Conservation (phyloP, 192 early-diverging fungal species). For the Physocladia obscura region DNA sequence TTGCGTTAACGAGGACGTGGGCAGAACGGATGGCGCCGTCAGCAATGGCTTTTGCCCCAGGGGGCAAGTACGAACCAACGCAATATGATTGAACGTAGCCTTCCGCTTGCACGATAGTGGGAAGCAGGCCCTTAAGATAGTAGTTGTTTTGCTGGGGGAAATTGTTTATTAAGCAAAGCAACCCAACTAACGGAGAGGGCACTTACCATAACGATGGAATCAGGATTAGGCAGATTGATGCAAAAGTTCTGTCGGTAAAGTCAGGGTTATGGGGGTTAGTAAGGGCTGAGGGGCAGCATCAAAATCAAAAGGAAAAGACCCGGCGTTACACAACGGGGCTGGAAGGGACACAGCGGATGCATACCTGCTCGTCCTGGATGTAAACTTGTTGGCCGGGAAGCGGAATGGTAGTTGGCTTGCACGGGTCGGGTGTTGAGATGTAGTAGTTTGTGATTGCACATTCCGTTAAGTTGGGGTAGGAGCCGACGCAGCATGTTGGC, state of each 20-base stretch:
- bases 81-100: conserved; percentile 35
- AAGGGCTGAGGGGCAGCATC: background rate
- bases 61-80: conserved; percentile 29
- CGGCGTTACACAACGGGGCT: background rate
- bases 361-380: conserved; percentile 1
- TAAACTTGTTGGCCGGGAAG: conserved; percentile 1
- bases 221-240: conserved; percentile 39
- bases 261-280: background rate
- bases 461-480: background rate
- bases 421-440: background rate
- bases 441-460: background rate
- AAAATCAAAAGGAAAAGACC: background rate
- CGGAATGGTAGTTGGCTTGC: background rate
- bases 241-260: conserved; percentile 31
- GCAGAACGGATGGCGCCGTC: conserved; percentile 26
- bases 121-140: conserved; percentile 20
- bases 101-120: conserved; percentile 38
- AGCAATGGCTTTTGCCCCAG: conserved; percentile 24
- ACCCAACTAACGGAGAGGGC: background rate
- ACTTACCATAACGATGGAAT: conserved; percentile 28
- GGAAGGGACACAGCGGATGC: no score
- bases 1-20: conserved; percentile 18
- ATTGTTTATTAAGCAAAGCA: background rate
- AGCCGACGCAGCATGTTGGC: conserved; percentile 15
- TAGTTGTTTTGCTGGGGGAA: conserved; percentile 20